These are phyloP conservation scores for Heritiera littoralis DNA, from an alignment of 345 rosid genomes.

Conservation along the genomic window DNA sequence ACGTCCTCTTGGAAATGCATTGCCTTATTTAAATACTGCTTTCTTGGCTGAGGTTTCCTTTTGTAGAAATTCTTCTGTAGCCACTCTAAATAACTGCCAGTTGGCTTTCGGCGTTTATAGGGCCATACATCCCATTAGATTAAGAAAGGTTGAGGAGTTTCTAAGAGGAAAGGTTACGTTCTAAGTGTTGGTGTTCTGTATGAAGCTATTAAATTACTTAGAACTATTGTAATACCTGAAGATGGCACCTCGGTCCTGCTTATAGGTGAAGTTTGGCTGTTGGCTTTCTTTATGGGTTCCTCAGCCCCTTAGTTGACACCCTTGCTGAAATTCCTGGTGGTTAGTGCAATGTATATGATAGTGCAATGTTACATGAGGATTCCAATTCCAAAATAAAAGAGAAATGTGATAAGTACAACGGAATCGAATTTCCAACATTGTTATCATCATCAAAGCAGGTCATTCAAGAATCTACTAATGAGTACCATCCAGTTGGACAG, in stretches of 20 bases:
- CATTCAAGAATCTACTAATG: conserved; percentile 38
- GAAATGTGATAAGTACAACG: conserved; percentile 15
- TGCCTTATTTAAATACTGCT: conserved; percentile 78
- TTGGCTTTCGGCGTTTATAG: conserved; percentile 84
- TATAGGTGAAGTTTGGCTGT: conserved; percentile 78
- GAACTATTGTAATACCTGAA: conserved; percentile 48
- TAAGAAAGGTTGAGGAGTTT: conserved; percentile 55
- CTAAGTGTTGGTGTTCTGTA: conserved; percentile 49
- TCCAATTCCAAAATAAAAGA: neutral
- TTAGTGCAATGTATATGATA: conserved; percentile 16
- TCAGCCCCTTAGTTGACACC: conserved; percentile 40
- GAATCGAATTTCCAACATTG: conserved; percentile 32
- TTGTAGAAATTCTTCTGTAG: conserved; percentile 35
- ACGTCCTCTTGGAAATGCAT: conserved; percentile 73
- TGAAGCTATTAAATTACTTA: conserved; percentile 59
- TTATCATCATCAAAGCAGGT: conserved; percentile 64
- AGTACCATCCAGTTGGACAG: conserved; percentile 65
- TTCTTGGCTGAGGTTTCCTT: conserved; percentile 60
- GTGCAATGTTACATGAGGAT: conserved; percentile 9
- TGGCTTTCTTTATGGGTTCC: conserved; percentile 69
- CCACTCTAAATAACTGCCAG: conserved; percentile 44
- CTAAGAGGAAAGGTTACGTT: conserved; percentile 58
- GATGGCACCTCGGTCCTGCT: conserved; percentile 44
- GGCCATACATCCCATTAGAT: conserved; percentile 64
- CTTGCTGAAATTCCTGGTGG: conserved; percentile 16